These are phyloP conservation scores for Exophiala phaeomuriformis DNA, from an alignment of 2,329 filamentous ascomycete species.

Conservation along the genomic window DNA sequence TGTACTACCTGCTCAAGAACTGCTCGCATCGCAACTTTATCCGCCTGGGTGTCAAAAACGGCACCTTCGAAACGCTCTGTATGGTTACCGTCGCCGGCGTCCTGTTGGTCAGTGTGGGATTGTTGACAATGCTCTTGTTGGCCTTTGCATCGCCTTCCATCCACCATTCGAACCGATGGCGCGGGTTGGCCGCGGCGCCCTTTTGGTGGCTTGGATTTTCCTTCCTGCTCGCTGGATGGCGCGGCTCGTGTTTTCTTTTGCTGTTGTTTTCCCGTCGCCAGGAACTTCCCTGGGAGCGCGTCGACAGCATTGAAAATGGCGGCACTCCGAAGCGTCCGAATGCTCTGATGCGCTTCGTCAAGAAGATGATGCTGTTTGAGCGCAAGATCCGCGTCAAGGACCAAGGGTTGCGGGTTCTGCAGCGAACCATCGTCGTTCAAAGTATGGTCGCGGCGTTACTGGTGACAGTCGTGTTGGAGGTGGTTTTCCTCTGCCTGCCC, in stretches of 20 bases:
- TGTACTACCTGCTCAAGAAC: constrained; percentile 20
- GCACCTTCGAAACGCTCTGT: constrained; percentile 21
- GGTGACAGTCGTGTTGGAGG: constrained; percentile 13
- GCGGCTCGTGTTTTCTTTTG: constrained; percentile 17
- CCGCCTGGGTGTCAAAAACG: constrained; percentile 20
- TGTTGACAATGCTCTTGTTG: constrained; percentile 15
- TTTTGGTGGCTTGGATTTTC: constrained; percentile 14
- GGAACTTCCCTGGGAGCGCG: constrained; percentile 19
- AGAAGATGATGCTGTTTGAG: constrained; percentile 18
- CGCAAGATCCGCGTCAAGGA: constrained; percentile 19
- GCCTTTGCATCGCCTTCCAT: constrained; percentile 19
- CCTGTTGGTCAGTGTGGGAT: constrained; percentile 10
- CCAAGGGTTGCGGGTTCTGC: constrained; percentile 10
- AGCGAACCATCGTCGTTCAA: constrained; percentile 19
- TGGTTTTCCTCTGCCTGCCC: constrained; percentile 15
- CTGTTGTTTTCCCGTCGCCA: constrained; percentile 19
- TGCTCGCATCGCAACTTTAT: constrained; percentile 22
- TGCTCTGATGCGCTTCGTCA: constrained; percentile 9
- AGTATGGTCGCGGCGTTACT: constrained; percentile 11
- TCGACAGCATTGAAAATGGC: constrained; percentile 3
- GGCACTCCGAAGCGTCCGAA: background rate
- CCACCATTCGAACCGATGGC: constrained; percentile 17
- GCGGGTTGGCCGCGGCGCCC: constrained; percentile 11
- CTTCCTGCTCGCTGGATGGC: constrained; percentile 17
- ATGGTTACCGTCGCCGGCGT: constrained; percentile 20